These are phyloP conservation scores for Sungouiella thailandica DNA, from an alignment of 805 yeast genomes.

Conservation along the genomic window DNA sequence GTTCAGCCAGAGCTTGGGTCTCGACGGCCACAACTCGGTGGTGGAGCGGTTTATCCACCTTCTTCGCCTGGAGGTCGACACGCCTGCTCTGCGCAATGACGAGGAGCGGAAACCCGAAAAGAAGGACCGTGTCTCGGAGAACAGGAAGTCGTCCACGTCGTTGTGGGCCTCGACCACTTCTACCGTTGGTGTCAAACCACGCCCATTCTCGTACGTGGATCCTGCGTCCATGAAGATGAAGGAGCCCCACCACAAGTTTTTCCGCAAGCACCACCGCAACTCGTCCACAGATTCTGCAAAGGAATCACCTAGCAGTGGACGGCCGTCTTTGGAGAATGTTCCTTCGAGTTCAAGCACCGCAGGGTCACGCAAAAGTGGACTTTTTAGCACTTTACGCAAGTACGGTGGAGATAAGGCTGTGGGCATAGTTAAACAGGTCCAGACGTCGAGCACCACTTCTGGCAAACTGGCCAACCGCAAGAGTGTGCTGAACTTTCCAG, in stretches of 20 bases:
- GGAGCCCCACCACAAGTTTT: constrained; percentile 37
- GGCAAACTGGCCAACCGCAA: constrained; percentile 3
- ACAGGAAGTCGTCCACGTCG: constrained; percentile 30
- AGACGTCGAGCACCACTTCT: constrained; percentile 1
- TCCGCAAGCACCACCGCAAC: constrained; percentile 62
- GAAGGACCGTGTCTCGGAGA: constrained; percentile 22
- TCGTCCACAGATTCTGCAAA: constrained; percentile 31
- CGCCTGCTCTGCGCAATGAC: constrained; percentile 5
- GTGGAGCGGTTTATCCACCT: constrained; percentile 50
- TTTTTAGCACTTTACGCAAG: constrained; percentile 37
- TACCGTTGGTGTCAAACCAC: constrained; percentile 21
- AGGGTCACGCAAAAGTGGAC: constrained; percentile 24
- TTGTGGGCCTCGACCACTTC: constrained; percentile 19
- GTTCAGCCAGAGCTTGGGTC: constrained; percentile 26
- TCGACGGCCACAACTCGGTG: constrained; percentile 47
- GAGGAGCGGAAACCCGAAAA: constrained; percentile 14
- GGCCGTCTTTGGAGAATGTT: background rate
- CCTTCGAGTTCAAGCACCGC: constrained; percentile 1
- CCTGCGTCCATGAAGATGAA: constrained; percentile 22
- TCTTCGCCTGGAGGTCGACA: constrained; percentile 27
- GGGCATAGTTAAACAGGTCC: constrained; percentile 29
- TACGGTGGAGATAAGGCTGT: constrained; percentile 38
- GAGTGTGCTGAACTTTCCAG: constrained; percentile 1
- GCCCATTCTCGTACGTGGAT: constrained; percentile 38
- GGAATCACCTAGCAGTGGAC: constrained; percentile 1